A percentile compares a stretch with the other conserved stretches of the same genome.
phyloP scores from a whole-genome alignment of 495 filamentous ascomycete species.

The Peziza echinospora region DNA sequence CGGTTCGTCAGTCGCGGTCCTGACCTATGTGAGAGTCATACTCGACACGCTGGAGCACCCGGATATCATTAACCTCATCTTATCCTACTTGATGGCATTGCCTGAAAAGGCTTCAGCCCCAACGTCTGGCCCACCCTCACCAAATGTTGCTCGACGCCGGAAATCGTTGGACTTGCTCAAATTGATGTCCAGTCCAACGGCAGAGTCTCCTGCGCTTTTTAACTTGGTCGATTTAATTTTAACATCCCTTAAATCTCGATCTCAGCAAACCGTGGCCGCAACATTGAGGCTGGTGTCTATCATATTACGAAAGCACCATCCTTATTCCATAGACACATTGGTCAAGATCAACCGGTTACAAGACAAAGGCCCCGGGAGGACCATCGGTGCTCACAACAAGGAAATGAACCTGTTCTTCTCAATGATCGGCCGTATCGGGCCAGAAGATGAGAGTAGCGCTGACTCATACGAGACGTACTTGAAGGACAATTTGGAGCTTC shows the following conservation, averaged over 20 bases:
- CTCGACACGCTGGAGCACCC: constrained; percentile 77
- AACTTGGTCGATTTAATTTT: constrained; percentile 82
- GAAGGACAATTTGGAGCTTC: constrained; percentile 48
- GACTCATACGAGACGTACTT: constrained; percentile 64
- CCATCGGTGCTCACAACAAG: constrained; percentile 56
- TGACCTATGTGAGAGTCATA: constrained; percentile 81
- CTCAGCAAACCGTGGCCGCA: constrained; percentile 69
- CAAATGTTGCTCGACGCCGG: constrained; percentile 47
- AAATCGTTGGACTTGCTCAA: constrained; percentile 76
- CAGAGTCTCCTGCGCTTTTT: constrained; percentile 61
- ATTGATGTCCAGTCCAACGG: constrained; percentile 44
- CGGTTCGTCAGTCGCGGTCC: constrained; percentile 82
- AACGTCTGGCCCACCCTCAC: constrained; percentile 12
- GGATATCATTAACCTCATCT: constrained; percentile 74
- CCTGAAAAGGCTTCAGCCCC: constrained; percentile 27
- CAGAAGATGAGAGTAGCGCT: constrained; percentile 43
- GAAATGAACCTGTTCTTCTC: constrained; percentile 54
- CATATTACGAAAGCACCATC: constrained; percentile 68
- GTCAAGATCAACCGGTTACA: constrained; percentile 39
- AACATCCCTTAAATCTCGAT: constrained; percentile 60
- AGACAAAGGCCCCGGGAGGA: constrained; percentile 32
- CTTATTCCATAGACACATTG: constrained; percentile 58
- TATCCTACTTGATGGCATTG: constrained; percentile 76
- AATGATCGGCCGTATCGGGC: constrained; percentile 48
- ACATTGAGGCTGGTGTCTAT: constrained; percentile 68